phyloP scores from a whole-genome alignment of 2,329 filamentous ascomycete genomes.

The Apiospora kogelbergensis region DNA sequence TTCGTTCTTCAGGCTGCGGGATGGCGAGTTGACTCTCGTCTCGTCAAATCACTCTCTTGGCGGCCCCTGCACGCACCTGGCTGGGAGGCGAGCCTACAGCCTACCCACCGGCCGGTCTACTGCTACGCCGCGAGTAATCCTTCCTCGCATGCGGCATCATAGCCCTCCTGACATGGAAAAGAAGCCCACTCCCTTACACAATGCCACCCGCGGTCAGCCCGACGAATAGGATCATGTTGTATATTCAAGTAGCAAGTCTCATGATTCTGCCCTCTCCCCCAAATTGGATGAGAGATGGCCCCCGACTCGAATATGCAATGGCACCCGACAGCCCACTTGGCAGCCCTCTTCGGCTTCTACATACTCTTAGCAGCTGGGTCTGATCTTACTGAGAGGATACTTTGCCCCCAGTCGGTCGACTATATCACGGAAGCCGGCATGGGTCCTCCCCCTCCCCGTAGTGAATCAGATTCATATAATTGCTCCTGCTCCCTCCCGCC shows the following conservation, averaged over 20 bases:
- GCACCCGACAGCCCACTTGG: background rate
- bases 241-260: background rate
- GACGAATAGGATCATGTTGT: background rate
- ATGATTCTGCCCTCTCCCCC: background rate
- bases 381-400: background rate
- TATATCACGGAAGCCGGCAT: background rate
- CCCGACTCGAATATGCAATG: conserved; percentile 2
- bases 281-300: background rate
- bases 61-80: background rate
- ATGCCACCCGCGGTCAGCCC: background rate
- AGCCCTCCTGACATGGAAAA: background rate
- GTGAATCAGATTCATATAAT: background rate
- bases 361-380: background rate
- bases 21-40: background rate
- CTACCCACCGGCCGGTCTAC: background rate
- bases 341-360: background rate
- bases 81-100: background rate
- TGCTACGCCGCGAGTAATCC: conserved; percentile 1
- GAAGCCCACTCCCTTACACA: background rate
- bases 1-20: background rate
- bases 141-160: background rate
- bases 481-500: background rate
- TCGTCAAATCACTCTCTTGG: background rate
- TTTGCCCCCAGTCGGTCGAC: background rate
- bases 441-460: background rate